Evolutionary conservation across 2,329 filamentous ascomycete species (phyloP).

Genomic region (Pseudogymnoascus sp.): DNA sequence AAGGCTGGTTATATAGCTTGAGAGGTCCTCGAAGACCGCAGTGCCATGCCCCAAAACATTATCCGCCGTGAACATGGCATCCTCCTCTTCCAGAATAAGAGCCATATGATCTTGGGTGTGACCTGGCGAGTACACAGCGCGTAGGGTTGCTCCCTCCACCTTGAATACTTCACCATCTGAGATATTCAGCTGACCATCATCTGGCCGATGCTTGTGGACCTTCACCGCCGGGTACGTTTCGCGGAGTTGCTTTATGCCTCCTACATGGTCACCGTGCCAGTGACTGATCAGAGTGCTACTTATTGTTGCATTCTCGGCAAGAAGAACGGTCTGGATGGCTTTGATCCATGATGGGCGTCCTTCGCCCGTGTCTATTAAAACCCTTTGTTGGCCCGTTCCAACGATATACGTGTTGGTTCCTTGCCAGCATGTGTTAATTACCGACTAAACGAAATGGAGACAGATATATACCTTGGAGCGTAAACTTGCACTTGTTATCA

Average conservation of each 20-base stretch:
- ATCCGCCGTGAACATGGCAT: constrained; percentile 82
- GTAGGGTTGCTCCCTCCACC: constrained; percentile 57
- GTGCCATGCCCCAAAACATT: constrained; percentile 85
- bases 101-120: constrained; percentile 79
- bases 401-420: constrained; percentile 94
- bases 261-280: constrained; percentile 83
- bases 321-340: constrained; percentile 57
- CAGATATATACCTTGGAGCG: constrained; percentile 47
- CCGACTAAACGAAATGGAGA: not conserved
- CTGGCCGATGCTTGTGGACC: constrained; percentile 61
- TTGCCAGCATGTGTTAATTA: constrained; percentile 42
- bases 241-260: constrained; percentile 65
- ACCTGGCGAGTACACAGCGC: constrained; percentile 60
- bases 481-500: constrained; percentile 39
- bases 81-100: constrained; percentile 67
- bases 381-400: constrained; percentile 62
- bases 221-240: constrained; percentile 53
- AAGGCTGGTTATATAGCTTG: constrained; percentile 61
- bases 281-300: constrained; percentile 74
- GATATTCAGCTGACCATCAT: constrained; percentile 46
- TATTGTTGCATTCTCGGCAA: constrained; percentile 61
- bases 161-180: constrained; percentile 45
- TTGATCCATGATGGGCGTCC: constrained; percentile 65
- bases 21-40: constrained; percentile 73
- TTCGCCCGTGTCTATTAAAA: constrained; percentile 88